Base-by-base conservation (phyloP, 2,329 filamentous ascomycete species). In the Fusarium drepaniforme region DNA sequence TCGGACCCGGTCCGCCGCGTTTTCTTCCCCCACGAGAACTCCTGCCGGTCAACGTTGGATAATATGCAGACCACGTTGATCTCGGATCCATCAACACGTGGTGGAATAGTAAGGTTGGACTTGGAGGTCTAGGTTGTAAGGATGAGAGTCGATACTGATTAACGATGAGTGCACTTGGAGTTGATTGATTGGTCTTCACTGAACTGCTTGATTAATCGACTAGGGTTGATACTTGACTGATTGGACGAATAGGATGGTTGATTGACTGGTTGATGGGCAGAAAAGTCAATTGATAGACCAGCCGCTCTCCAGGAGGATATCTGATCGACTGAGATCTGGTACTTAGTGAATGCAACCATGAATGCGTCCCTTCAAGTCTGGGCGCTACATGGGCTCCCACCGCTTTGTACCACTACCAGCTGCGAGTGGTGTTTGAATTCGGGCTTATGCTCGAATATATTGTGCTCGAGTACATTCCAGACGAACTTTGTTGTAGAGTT, bases 31-130 rank as follows among this genome's bases (percentile, higher is more conserved):
- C 42, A 46, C 37, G 35, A 25, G 23, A 46, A 61, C 38, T 30
- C 28, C 40, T 61, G 59, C 25, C 7, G 28, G 42, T 33, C 28
- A 61, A 61, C 40, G 11, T 46, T 46, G 25, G 25, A 23, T 46
- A 44, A 23, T 46, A 44, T 63, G 42, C 42, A 63, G 42, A n/a
- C 44, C 44, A 53, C 51, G 61, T 49, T 49, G 35, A 64, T 64
- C 35, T 64, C n/a, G 44, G 60, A 37, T 38, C 18, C 38, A n/a
- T 42, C 8, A 37, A 51, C 44, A 38, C 44, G 44, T 49, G 44
- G 44, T 9, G 21, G 23, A 49, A 49, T 25, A 16, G 44, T 21
- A 18, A 49, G 23, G 13, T 11, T 16, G 21, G 15, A 49, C 44
- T 49, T 1, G 3, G 8, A 49, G 7, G 7, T 16, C 4, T 49